phyloP scores from a whole-genome alignment of 306 rosid genomes.

The Prinsepia uniflora region DNA sequence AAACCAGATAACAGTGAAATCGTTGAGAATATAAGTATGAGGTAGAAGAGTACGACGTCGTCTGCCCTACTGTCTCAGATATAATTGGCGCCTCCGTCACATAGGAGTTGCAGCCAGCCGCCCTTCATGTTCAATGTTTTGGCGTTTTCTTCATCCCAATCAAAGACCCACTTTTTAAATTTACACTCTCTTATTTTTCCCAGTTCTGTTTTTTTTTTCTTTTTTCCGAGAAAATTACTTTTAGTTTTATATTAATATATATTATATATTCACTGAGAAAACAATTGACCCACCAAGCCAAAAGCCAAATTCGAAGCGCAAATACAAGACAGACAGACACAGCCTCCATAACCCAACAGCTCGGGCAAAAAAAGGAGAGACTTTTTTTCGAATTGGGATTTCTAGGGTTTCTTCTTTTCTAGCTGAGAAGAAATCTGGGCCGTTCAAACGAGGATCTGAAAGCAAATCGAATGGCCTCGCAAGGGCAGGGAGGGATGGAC shows the following conservation, averaged over 20 bases:
- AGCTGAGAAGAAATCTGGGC: slow-evolving; percentile 8
- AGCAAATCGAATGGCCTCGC: slow-evolving; percentile 45
- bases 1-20: not conserved
- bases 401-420: slow-evolving; percentile 21
- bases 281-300: slow-evolving; percentile 7
- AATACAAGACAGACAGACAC: not conserved
- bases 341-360: slow-evolving; percentile 15
- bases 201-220: not conserved
- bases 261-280: not conserved
- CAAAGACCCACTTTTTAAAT: not conserved
- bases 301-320: slow-evolving; percentile 5
- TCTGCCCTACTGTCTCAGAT: not conserved
- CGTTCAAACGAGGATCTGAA: slow-evolving; percentile 17
- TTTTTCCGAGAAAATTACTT: slow-evolving; percentile 9
- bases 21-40: not conserved
- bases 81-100: slow-evolving; percentile 11
- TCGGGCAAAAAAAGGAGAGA: not conserved
- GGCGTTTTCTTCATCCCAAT: slow-evolving; percentile 7
- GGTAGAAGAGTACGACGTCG: not conserved
- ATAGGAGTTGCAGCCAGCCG: slow-evolving; percentile 22
- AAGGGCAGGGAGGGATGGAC: slow-evolving; percentile 59
- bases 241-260: not conserved
- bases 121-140: slow-evolving; percentile 13
- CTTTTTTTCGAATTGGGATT: not conserved
- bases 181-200: not conserved